Evolutionary conservation across 305 asterid species (phyloP).

Genomic region (Solanum aculeatissimum): DNA sequence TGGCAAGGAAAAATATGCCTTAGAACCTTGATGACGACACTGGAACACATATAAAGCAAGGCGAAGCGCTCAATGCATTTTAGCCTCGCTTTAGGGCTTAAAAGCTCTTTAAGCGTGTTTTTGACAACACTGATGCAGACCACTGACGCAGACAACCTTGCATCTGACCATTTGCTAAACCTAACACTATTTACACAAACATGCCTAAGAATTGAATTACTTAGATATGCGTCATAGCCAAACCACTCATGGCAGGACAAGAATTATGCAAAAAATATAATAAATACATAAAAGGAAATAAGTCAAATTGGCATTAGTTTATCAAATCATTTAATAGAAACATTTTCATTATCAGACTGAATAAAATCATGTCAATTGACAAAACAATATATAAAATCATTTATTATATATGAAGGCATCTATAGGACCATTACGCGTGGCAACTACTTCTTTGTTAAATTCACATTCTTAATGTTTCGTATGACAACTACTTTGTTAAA

Average conservation of each 20-base stretch:
- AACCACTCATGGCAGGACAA: not conserved
- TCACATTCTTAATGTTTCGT: not conserved
- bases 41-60: no score
- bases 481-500: not conserved
- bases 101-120: no score
- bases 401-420: not conserved
- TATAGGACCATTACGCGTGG: not conserved
- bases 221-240: not conserved
- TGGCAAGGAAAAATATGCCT: no score
- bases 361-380: not conserved
- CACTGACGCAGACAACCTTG: not conserved
- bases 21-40: no score
- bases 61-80: no score
- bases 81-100: no score
- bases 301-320: not conserved
- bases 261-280: not conserved
- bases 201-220: not conserved
- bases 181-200: not conserved
- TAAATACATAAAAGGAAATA: not conserved
- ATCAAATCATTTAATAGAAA: not conserved
- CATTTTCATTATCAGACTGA: not conserved
- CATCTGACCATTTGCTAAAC: not conserved
- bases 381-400: not conserved
- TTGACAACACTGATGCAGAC: no score
- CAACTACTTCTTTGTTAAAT: not conserved